Base-by-base conservation (phyloP, 2,329 filamentous ascomycete species). In the Chaetoscypha palmicola region DNA sequence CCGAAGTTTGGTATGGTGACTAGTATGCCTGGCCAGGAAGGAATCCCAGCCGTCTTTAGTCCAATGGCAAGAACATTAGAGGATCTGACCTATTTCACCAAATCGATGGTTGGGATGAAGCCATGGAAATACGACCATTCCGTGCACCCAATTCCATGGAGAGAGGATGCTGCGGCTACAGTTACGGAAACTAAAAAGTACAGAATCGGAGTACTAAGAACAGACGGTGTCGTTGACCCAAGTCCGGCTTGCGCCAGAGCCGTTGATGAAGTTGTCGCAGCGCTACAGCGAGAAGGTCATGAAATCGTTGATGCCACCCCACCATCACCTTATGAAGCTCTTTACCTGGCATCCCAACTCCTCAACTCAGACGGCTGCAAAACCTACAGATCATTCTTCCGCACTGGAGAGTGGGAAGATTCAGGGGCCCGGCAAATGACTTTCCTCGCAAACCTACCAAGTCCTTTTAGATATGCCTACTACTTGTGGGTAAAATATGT, bases 1-100 rank as follows among this genome's bases (percentile, higher is more conserved):
- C 87, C 88, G 1, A 94, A 94, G 64, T 74, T 78, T 32, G 88
- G 88, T 8, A 81, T 88, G 61, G 77, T 77, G 49, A 95, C 90
- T 0, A 90, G 84, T 56, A 95, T 95, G 88, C 80, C 86, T 0
- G 91, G 91, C 0, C 89, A 96, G 62, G 91, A 96, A 61, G 90
- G 89, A 1, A 80, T 96, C 23, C 81, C 87, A 1, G 86, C 83
- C 51, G 88, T 95, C 16, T 95, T 90, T 66, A 91, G 86, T 46
- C 90, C 90, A 4, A 96, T 97, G 91, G 79, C 90, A 2, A 76
- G 89, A 41, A 95, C 89, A 0, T 66, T 95, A 46, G 76, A 81
- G 50, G 90, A 96, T 59, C 68, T 96, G 48, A 75, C 74, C 1
- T 95, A 94, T 66, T 96, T 96, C 63, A 86, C 86, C 3, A 79